phyloP scores from a whole-genome alignment of 768 basidiomycete genomes.

The Nidularia pulvinata region DNA sequence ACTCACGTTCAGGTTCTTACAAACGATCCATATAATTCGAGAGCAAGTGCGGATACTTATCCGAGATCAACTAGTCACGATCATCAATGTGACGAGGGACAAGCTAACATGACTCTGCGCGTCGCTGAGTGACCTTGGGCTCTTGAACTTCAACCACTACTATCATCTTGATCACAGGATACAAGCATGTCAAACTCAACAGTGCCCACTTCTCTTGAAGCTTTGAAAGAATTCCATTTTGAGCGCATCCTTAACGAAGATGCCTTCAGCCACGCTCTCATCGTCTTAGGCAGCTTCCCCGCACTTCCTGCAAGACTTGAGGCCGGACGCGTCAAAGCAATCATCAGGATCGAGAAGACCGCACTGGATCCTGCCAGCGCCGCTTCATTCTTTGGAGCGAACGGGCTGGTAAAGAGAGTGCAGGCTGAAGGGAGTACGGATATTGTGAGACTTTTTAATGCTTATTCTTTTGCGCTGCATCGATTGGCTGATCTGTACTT shows the following conservation, averaged over 20 bases:
- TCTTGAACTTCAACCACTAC: no score
- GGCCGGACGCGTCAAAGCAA: constrained; percentile 36
- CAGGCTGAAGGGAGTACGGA: constrained; percentile 61
- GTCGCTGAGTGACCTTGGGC: no score
- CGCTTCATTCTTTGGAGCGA: constrained; percentile 29
- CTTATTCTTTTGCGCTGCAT: background rate
- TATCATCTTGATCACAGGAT: no score
- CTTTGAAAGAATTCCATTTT: constrained; percentile 50
- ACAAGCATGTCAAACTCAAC: constrained; percentile 28
- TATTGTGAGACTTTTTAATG: constrained; percentile 43
- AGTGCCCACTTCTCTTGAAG: constrained; percentile 24
- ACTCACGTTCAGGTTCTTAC: no score
- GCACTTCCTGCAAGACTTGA: constrained; percentile 20
- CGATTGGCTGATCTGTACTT: background rate
- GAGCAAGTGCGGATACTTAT: no score
- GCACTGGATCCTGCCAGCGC: constrained; percentile 50
- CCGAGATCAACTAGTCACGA: no score
- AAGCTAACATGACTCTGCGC: no score
- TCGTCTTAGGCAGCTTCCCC: constrained; percentile 64
- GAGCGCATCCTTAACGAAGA: constrained; percentile 65
- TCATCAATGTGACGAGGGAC: no score
- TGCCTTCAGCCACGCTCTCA: constrained; percentile 57
- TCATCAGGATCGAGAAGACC: constrained; percentile 80
- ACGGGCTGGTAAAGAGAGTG: constrained; percentile 36
- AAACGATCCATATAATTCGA: no score